Conservation (phyloP, 2,329 filamentous ascomycete species). For the Cladosporium sp. region DNA sequence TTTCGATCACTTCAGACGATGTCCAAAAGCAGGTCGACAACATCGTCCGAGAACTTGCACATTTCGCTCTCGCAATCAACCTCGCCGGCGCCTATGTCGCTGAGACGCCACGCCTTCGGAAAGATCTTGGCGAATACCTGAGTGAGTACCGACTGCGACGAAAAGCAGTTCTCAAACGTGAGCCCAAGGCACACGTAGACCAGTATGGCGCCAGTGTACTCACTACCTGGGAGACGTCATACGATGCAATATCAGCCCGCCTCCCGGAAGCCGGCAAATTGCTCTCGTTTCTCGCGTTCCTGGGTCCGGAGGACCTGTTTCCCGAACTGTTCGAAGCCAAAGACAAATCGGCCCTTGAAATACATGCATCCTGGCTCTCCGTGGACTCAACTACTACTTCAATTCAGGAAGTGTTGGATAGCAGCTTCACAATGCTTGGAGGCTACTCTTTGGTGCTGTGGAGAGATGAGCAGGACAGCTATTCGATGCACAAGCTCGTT, state of each 20-base stretch:
- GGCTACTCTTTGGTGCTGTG: conserved; percentile 19
- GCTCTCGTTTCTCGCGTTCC: neutral
- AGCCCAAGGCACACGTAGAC: conserved; percentile 9
- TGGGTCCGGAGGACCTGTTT: neutral
- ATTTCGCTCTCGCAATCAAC: neutral
- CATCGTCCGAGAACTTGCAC: neutral
- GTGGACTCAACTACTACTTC: neutral
- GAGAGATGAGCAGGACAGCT: conserved; percentile 19
- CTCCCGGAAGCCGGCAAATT: conserved; percentile 18
- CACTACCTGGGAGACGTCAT: conserved; percentile 24
- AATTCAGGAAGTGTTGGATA: neutral
- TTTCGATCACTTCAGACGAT: neutral
- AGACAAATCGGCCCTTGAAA: neutral
- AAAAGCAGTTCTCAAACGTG: neutral
- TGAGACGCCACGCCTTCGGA: neutral
- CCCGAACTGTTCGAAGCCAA: neutral
- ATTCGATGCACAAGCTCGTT: conserved; percentile 25
- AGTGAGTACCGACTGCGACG: neutral
- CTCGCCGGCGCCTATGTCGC: neutral
- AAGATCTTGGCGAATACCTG: neutral
- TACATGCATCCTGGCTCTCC: neutral
- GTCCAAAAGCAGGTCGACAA: neutral
- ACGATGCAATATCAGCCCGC: conserved; percentile 14
- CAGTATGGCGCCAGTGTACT: conserved; percentile 25
- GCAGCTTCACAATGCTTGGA: conserved; percentile 11